Evolutionary conservation across 1,284 basidiomycete species (phyloP), one percentile per base, ranked within the genome.

Genomic region (Malassezia arunalokei): DNA sequence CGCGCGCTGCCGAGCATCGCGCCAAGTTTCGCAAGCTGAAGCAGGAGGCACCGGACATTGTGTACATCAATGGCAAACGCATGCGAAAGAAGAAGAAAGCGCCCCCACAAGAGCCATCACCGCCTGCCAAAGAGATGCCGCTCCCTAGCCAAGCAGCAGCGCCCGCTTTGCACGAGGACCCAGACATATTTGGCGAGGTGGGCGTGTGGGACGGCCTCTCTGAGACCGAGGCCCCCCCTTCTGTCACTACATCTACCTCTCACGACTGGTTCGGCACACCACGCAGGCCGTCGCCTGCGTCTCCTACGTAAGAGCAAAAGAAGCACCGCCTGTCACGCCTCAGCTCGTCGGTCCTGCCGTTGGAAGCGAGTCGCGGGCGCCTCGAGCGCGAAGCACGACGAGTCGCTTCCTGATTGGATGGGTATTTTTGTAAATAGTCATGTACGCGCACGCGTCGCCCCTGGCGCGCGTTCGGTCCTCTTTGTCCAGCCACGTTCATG

Each of bases 1-100:
- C 30, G 9, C n/a, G 85, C 3, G 81, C 90, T 42, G 80, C 90
- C 4, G 86, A 90, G 38, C 91, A 88, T 64, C 86, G 89, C n/a
- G 81, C 94, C 31, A 89, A 94, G 68, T 81, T 83, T 68, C 83
- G 86, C 0, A 0, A 53, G 9, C 32, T 38, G 20, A 9, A 30
- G 6, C 75, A 83, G 81, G 66, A 81, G 17, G 40, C 40, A 17
- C 57, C 54, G 6, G 63, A 58, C 11, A 52, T 57, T 43, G 66
- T 65, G 49, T 71, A 66, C 59, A 58, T 65, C 6, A 56, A 75
- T 12, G 74, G 74, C 14, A 65, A 66, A 63, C 73, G 69, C 49
- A 67, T 69, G 56, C 73, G 73, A 77, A 79, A 59, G 76, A 76
- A 61, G 75, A 74, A 78, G 63, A 76, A 67, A 49, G 42, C 14